These are phyloP conservation scores for Penicillium roqueforti DNA, from an alignment of 495 filamentous ascomycete genomes.

Conservation along the genomic window DNA sequence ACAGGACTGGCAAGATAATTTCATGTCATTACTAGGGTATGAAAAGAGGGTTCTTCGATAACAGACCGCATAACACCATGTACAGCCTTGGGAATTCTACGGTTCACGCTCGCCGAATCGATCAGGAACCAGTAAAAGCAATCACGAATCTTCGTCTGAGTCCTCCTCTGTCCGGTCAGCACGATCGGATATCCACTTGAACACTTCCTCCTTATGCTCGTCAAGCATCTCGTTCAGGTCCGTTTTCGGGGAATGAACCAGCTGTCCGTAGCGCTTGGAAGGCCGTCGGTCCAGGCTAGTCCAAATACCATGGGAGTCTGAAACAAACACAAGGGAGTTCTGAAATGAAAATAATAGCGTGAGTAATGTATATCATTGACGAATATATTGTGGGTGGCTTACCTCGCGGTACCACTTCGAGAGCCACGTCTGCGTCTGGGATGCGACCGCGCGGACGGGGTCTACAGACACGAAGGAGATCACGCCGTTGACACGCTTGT, in stretches of 20 bases:
- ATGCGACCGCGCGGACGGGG: slow-evolving; percentile 56
- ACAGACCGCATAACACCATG: slow-evolving; percentile 7
- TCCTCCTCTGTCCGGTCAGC: slow-evolving; percentile 22
- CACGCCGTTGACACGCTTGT: slow-evolving; percentile 53
- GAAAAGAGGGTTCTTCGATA: background rate
- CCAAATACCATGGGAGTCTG: slow-evolving; percentile 69
- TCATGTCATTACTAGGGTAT: slow-evolving; percentile 6
- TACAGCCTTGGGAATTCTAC: background rate
- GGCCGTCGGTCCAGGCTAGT: slow-evolving; percentile 53
- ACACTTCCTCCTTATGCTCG: slow-evolving; percentile 53
- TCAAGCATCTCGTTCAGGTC: slow-evolving; percentile 63
- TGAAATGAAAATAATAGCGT: slow-evolving; percentile 14
- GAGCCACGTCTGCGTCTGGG: slow-evolving; percentile 57
- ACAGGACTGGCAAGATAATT: background rate
- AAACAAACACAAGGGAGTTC: slow-evolving; percentile 71
- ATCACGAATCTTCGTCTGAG: slow-evolving; percentile 13
- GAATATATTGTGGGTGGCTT: slow-evolving; percentile 9
- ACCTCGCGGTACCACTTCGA: slow-evolving; percentile 67
- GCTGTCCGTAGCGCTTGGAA: slow-evolving; percentile 63
- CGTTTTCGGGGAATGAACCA: slow-evolving; percentile 49
- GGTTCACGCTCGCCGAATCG: background rate
- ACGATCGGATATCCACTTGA: slow-evolving; percentile 50
- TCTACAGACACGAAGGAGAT: slow-evolving; percentile 50
- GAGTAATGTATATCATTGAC: background rate
- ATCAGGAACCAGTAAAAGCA: background rate